phyloP scores from a whole-genome alignment of 805 yeast genomes.

The Ogataea salicorniae region DNA sequence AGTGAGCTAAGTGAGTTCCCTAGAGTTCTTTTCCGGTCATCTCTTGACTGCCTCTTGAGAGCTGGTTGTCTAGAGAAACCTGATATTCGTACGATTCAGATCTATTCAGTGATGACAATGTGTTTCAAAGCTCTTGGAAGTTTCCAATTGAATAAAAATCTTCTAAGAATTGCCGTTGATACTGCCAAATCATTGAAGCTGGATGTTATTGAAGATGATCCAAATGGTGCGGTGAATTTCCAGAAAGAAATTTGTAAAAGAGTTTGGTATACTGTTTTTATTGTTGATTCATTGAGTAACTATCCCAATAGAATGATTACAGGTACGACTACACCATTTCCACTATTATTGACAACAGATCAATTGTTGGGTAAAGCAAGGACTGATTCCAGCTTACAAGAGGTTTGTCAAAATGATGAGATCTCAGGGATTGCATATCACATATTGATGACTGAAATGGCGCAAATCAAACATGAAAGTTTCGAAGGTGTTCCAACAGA shows the following conservation, averaged over 20 bases:
- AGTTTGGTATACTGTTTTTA: constrained; percentile 22
- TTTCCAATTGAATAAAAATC: constrained; percentile 17
- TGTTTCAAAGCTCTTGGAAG: constrained; percentile 23
- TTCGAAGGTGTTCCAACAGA: constrained; percentile 4
- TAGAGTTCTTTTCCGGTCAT: constrained; percentile 17
- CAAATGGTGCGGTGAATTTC: constrained; percentile 4
- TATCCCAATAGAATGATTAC: constrained; percentile 19
- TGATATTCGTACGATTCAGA: constrained; percentile 21
- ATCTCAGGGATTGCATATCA: constrained; percentile 19
- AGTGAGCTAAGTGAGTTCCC: constrained; percentile 13
- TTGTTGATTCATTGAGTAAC: constrained; percentile 23
- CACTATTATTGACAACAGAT: constrained; percentile 12
- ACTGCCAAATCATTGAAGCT: constrained; percentile 15
- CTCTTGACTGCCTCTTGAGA: constrained; percentile 17
- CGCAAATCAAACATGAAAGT: constrained; percentile 20
- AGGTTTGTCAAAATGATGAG: constrained; percentile 12
- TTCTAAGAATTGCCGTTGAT: constrained; percentile 17
- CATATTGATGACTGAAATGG: constrained; percentile 17
- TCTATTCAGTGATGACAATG: constrained; percentile 21
- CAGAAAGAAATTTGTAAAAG: constrained; percentile 20
- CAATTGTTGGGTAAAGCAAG: constrained; percentile 7
- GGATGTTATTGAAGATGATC: constrained; percentile 4
- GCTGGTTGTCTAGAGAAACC: constrained; percentile 22
- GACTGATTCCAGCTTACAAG: constrained; percentile 2
- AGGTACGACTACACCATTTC: constrained; percentile 17